Base-by-base conservation (phyloP, 306 rosid genomes). In the Fagus crenata region DNA sequence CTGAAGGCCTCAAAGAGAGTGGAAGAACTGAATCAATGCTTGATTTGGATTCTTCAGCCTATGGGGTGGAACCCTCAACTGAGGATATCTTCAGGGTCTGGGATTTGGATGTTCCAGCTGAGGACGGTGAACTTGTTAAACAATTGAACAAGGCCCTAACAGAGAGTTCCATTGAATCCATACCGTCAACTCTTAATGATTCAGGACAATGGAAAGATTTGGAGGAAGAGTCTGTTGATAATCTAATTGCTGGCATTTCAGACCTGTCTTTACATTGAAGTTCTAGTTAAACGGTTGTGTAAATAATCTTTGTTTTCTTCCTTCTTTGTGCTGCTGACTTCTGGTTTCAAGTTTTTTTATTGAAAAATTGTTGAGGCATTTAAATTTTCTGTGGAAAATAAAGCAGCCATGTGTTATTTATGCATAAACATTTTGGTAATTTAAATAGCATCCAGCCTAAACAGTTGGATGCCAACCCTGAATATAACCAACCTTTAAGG, bases 61-160 rank as follows among this genome's bases (percentile, higher is more conserved):
- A 17, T 67, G 71, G 17, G 13, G 41, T 39, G 39, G 88, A 81
- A 79, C 82, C 84, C 0, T 49, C 78, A 18, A 73, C 81, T 7
- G 87, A 78, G 39, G 87, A 81, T 67, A 89, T 93, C 73, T 90
- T 93, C 87, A 90, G 76, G 85, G 81, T 85, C 69, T 93, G 94
- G 96, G 96, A 89, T 85, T 83, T 90, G 75, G 84, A 85, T 58
- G 59, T 85, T 71, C 87, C 84, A 13, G 70, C 80, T 2, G 98
- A 89, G 82, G 96, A 90, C 63, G 91, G 84, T 39, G 71, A 67
- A 49, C 85, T 93, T 54, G 84, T 67, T 37, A 75, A 82, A 79
- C 93, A 89, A 83, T 80, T 87, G 81, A 77, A 84, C 37, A 88
- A 81, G 74, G 85, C 85, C 71, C 75, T 89, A 12, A 71, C 76